phyloP scores from a whole-genome alignment of 2,329 filamentous ascomycete genomes.

The Paracoccidioides lutzii region DNA sequence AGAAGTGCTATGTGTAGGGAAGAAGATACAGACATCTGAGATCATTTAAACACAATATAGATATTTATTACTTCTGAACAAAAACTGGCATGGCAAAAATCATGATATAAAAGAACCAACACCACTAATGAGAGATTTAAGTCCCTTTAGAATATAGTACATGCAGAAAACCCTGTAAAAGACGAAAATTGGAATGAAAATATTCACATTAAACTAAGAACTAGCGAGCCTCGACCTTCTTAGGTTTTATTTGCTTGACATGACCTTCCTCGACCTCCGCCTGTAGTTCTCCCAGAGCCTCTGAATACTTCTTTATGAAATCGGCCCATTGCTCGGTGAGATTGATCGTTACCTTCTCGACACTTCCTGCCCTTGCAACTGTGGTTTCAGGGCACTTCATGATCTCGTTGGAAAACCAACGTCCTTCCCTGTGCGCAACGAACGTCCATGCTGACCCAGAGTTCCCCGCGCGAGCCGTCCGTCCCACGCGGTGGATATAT shows the following conservation, averaged over 20 bases:
- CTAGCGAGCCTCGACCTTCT: not conserved
- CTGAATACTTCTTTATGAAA: conserved; percentile 21
- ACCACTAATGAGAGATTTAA: too few species aligned
- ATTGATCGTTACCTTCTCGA: conserved; percentile 23
- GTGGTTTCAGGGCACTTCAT: conserved; percentile 36
- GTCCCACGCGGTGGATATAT: conserved; percentile 84
- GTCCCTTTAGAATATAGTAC: too few species aligned
- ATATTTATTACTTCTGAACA: too few species aligned
- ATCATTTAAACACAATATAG: too few species aligned
- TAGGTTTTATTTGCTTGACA: not conserved
- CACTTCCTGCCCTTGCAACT: conserved; percentile 18
- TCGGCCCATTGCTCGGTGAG: conserved; percentile 15
- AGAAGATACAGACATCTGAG: too few species aligned
- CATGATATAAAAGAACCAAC: too few species aligned
- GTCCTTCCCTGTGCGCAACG: conserved; percentile 65
- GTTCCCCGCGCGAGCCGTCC: conserved; percentile 72
- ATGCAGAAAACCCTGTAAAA: not conserved
- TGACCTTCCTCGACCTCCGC: conserved; percentile 19
- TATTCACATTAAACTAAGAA: not conserved
- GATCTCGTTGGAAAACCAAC: conserved; percentile 86
- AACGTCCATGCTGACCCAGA: conserved; percentile 74
- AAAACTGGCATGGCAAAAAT: too few species aligned
- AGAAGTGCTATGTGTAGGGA: too few species aligned
- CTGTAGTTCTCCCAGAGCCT: conserved; percentile 26
- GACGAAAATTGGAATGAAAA: not conserved